Base-by-base conservation (phyloP, 2,329 filamentous ascomycete species). In the Orbilia oligospora region DNA sequence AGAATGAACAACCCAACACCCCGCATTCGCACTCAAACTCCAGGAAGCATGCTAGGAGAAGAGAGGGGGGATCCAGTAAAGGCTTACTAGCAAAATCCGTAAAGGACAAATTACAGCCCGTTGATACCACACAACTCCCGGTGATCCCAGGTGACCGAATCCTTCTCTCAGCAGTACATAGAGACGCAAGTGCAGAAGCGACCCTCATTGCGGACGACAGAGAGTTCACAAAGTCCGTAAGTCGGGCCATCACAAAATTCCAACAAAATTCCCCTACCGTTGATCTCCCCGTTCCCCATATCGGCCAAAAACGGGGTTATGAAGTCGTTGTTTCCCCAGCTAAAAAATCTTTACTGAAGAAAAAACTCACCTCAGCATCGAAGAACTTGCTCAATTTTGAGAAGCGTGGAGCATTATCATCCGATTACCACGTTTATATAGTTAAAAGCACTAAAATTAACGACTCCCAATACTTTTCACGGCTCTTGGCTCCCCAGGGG, bases 221-320 rank as follows among this genome's bases (percentile, higher is more conserved):
- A 38, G 38, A 67, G 10, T 58, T 67, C 18, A 51, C 70, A 51
- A 67, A 41, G 18, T 30, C 51, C n/a, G 49, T 61, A 30, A n/a
- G 14, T 38, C 9, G 56, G 33, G 51, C 69, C 8, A 41, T 67
- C 20, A 67, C 24, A 27, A 24, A 46, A 14, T 73, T 61, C 63
- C 38, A 66, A 49, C 58, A 30, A 30, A 66, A 38, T 24, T 58
- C 56, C 14, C 46, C 46, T 2, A 24, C 20, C 12, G 9, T 30
- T 27, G 48, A 56, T 18, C 6, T 33, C 2, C 22, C 46, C 24
- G 14, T 71, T 6, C 68, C 56, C 3, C 41, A 22, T 14, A n/a
- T 53, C 48, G 63, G 33, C 12, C 68, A 49, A 49, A 10, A 20
- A 22, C 27, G 24, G 12, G 24, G n/a, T 38, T 56, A 48, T 10